A percentile compares a stretch with the other conserved stretches of the same genome.
These are phyloP conservation scores for Tagetes erecta DNA, from an alignment of 129 eudicot genomes.

Conservation along the genomic window DNA sequence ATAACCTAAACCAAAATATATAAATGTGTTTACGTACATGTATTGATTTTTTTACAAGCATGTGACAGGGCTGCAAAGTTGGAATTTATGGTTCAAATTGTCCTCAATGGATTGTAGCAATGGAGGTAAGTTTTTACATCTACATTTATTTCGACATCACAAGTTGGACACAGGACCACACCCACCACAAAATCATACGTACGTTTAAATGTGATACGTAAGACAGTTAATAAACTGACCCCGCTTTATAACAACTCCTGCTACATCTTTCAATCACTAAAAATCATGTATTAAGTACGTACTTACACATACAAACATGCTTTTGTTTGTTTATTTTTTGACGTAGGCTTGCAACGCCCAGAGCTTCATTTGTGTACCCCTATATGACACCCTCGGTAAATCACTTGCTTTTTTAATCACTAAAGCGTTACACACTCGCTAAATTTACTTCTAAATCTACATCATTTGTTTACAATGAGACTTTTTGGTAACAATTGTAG, in stretches of 20 bases:
- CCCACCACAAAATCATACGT: too few relatives aligned
- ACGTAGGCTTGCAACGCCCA: constrained; percentile 85
- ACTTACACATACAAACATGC: background rate
- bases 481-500: background rate
- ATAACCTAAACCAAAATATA: background rate
- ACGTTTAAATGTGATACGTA: too few relatives aligned
- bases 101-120: constrained; percentile 94
- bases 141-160: background rate
- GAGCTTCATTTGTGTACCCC: constrained; percentile 82
- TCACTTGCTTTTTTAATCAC: background rate
- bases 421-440: too few relatives aligned
- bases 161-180: too few relatives aligned
- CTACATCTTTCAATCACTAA: too few relatives aligned
- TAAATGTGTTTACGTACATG: constrained; percentile 7
- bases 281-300: too few relatives aligned
- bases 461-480: too few relatives aligned
- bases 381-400: constrained; percentile 90
- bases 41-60: background rate
- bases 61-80: constrained; percentile 62
- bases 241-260: too few relatives aligned
- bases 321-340: background rate
- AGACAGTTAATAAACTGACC: too few relatives aligned
- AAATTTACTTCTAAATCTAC: too few relatives aligned
- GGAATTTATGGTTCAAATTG: constrained; percentile 93
- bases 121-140: constrained; percentile 59